Conservation (phyloP, 805 yeast species). For the Crinitomyces ghanaensis region DNA sequence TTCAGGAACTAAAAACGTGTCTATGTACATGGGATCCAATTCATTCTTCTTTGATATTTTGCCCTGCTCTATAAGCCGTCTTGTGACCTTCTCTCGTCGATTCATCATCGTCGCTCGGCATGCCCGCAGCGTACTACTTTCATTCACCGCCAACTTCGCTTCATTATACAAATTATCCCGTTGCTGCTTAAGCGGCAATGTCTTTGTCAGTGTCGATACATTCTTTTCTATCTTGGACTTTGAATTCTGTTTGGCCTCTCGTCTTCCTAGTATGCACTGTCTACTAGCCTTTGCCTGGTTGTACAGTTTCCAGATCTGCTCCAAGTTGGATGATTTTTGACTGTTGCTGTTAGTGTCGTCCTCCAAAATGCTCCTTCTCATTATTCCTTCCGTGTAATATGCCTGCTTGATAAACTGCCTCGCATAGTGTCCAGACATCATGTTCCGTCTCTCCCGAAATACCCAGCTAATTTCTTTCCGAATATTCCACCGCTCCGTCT, state of each 20-base stretch:
- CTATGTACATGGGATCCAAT: constrained; percentile 7
- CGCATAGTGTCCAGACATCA: constrained; percentile 9
- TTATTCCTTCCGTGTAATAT: constrained; percentile 6
- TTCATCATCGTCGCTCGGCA: constrained; percentile 1
- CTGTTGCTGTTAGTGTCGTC: not conserved
- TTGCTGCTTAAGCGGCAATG: not conserved
- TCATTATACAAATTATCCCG: constrained; percentile 2
- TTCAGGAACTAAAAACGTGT: constrained; percentile 8
- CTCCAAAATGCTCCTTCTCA: constrained; percentile 5
- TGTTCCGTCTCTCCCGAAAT: constrained; percentile 3
- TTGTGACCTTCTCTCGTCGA: constrained; percentile 3
- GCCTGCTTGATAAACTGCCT: constrained; percentile 5
- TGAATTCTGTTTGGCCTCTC: too few species aligned
- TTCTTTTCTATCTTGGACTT: too few species aligned
- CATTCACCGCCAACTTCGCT: constrained; percentile 1
- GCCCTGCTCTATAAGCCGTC: not conserved
- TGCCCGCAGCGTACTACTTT: not conserved
- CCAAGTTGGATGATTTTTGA: too few species aligned
- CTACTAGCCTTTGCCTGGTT: too few species aligned
- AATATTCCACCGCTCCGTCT: not conserved
- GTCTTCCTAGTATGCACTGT: too few species aligned
- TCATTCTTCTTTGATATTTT: not conserved
- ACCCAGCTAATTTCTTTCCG: not conserved
- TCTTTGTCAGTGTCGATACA: constrained; percentile 1
- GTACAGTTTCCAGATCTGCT: too few species aligned